These are phyloP conservation scores for Globisporangium cystogenes DNA, from an alignment of 352 stramenopile genomes.

Conservation along the genomic window DNA sequence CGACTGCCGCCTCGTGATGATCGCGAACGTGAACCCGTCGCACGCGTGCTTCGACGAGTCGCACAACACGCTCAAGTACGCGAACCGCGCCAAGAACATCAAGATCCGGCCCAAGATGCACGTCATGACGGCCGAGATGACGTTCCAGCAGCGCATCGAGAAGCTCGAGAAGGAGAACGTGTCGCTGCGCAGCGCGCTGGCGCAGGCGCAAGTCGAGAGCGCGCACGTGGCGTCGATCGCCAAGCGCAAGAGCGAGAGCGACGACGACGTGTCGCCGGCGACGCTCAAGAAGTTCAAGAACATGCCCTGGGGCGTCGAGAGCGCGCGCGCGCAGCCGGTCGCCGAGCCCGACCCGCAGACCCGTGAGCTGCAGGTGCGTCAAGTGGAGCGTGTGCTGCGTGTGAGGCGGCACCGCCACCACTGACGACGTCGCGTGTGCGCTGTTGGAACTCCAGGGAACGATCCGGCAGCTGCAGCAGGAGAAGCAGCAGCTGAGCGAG, in stretches of 20 bases:
- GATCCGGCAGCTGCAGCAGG: slow-evolving; percentile 20
- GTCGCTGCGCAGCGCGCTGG: slow-evolving; percentile 28
- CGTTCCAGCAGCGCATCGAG: slow-evolving; percentile 49
- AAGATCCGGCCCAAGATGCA: slow-evolving; percentile 84
- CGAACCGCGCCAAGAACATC: slow-evolving; percentile 89
- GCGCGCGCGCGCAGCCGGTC: not conserved
- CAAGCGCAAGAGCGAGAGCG: slow-evolving; percentile 35
- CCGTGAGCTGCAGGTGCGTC: slow-evolving; percentile 8
- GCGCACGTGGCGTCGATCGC: slow-evolving; percentile 14
- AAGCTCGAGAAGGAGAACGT: slow-evolving; percentile 53
- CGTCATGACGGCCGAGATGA: slow-evolving; percentile 73
- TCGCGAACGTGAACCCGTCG: slow-evolving; percentile 81
- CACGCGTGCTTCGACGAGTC: slow-evolving; percentile 83
- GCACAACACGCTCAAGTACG: slow-evolving; percentile 88
- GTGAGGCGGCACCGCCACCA: too few species aligned
- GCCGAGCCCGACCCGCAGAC: slow-evolving; percentile 5
- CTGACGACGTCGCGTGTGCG: too few species aligned
- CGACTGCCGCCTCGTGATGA: slow-evolving; percentile 89
- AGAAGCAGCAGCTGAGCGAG: slow-evolving; percentile 22
- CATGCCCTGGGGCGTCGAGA: slow-evolving; percentile 15
- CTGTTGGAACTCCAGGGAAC: too few species aligned
- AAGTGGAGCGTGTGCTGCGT: not conserved
- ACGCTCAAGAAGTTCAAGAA: slow-evolving; percentile 41
- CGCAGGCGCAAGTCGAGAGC: slow-evolving; percentile 22
- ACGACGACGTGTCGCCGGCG: slow-evolving; percentile 25